Conservation (phyloP, 202 grass and related monocot species). For the Bolboschoenoplectus hybrid region DNA sequence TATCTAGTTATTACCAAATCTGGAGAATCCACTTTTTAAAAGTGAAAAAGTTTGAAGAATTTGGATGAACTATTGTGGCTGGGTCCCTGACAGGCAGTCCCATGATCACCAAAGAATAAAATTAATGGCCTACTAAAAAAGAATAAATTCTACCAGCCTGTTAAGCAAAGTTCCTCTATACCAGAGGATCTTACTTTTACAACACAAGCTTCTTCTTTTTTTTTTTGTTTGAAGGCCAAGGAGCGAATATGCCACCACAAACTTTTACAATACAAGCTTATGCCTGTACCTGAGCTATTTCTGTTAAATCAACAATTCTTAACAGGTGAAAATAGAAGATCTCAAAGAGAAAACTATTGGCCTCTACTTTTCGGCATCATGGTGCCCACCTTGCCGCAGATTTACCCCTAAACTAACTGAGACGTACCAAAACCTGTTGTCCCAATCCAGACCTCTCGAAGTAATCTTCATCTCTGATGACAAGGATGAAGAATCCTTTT, state of each 20-base stretch:
- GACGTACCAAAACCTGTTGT: slow-evolving; percentile 52
- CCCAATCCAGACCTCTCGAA: slow-evolving; percentile 63
- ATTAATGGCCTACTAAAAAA: background rate
- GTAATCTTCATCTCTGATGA: slow-evolving; percentile 74
- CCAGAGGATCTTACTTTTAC: background rate
- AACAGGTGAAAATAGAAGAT: slow-evolving; percentile 72
- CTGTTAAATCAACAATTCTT: background rate
- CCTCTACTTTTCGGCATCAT: slow-evolving; percentile 82
- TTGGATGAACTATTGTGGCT: background rate
- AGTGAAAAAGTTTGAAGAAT: background rate
- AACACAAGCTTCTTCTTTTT: background rate
- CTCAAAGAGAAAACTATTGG: slow-evolving; percentile 55
- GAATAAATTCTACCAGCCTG: background rate
- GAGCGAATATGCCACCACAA: background rate
- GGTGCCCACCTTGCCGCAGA: slow-evolving; percentile 63
- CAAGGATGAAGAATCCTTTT: slow-evolving; percentile 55
- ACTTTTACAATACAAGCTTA: background rate
- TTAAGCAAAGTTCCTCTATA: background rate
- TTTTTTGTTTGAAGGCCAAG: background rate
- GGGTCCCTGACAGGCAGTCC: background rate
- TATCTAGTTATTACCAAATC: too few relatives aligned
- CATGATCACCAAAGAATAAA: background rate
- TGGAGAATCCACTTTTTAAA: background rate
- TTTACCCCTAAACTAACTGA: slow-evolving; percentile 79
- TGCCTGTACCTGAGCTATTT: background rate